Evolutionary conservation across 106 monocot genomes (phyloP).

Genomic region (Dioscorea zingiberensis): DNA sequence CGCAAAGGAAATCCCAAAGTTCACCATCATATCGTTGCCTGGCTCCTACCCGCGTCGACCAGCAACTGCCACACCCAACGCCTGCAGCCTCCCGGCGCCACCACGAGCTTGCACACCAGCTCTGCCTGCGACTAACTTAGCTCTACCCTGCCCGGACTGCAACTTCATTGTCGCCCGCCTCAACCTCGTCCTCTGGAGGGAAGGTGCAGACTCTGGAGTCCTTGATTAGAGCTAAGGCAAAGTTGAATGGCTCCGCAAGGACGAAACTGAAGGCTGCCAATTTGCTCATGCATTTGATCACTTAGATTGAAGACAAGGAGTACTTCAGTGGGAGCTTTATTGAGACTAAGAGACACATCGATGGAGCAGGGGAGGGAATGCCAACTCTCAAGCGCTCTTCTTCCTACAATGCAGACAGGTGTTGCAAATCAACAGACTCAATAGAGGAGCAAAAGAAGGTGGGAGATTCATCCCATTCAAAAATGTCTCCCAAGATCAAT

Average conservation of each 20-base stretch:
- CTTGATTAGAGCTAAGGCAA: conserved; percentile 39
- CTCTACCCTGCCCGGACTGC: too few species aligned
- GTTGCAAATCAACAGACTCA: too few species aligned
- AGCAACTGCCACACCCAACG: too few species aligned
- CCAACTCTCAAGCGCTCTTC: conserved; percentile 59
- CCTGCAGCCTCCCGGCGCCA: too few species aligned
- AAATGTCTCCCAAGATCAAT: conserved; percentile 66
- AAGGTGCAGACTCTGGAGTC: conserved; percentile 63
- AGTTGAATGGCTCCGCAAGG: conserved; percentile 18
- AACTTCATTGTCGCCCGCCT: too few species aligned
- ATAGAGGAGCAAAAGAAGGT: conserved; percentile 19
- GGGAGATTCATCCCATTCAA: conserved; percentile 29
- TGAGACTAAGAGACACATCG: conserved; percentile 56
- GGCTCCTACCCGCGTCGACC: too few species aligned
- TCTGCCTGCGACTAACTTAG: too few species aligned
- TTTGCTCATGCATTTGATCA: conserved; percentile 57
- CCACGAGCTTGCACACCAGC: too few species aligned
- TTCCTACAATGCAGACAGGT: conserved; percentile 70
- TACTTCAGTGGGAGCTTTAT: conserved; percentile 83
- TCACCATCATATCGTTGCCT: too few species aligned
- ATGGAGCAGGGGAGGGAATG: conserved; percentile 21
- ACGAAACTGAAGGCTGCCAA: conserved; percentile 41
- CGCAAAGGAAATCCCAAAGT: too few species aligned
- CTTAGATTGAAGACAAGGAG: conserved; percentile 68
- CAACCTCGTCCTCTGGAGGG: too few species aligned